Conservation (phyloP, 1,139 yeast genomes). For the Candida glucosophila region DNA sequence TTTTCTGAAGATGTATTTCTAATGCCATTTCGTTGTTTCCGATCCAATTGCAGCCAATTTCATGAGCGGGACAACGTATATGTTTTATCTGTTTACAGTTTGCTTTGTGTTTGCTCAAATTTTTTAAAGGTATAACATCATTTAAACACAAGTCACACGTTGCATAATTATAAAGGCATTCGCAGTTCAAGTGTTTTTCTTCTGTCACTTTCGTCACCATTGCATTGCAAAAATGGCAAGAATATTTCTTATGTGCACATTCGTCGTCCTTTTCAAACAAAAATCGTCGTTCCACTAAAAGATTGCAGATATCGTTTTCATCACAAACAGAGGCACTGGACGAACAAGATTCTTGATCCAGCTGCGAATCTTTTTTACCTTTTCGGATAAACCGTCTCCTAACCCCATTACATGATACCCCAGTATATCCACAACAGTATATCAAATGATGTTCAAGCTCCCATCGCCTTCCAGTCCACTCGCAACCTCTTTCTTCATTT, state of each 20-base stretch:
- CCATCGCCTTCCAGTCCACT: constrained; percentile 55
- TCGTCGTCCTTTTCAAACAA: constrained; percentile 7
- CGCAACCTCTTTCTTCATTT: constrained; percentile 47
- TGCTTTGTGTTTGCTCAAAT: constrained; percentile 24
- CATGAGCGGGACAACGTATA: constrained; percentile 30
- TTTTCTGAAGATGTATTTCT: constrained; percentile 27
- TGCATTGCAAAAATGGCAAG: constrained; percentile 33
- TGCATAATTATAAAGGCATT: constrained; percentile 33
- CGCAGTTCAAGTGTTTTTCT: constrained; percentile 24
- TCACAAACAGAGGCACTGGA: no score
- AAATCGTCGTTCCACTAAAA: constrained; percentile 16
- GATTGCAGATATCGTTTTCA: constrained; percentile 9
- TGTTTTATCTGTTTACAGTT: constrained; percentile 27
- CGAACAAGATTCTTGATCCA: no score
- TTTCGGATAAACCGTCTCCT: no score
- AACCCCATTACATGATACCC: constrained; percentile 35
- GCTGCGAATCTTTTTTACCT: no score
- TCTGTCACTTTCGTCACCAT: constrained; percentile 22
- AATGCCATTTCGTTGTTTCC: constrained; percentile 31
- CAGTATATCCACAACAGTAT: constrained; percentile 43
- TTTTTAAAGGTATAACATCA: constrained; percentile 30
- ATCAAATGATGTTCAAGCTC: constrained; percentile 44
- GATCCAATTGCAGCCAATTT: constrained; percentile 34
- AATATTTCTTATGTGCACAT: constrained; percentile 27
- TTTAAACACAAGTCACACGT: constrained; percentile 33